phyloP scores from a whole-genome alignment of 2,329 filamentous ascomycete genomes.

The Didymella glomerata region DNA sequence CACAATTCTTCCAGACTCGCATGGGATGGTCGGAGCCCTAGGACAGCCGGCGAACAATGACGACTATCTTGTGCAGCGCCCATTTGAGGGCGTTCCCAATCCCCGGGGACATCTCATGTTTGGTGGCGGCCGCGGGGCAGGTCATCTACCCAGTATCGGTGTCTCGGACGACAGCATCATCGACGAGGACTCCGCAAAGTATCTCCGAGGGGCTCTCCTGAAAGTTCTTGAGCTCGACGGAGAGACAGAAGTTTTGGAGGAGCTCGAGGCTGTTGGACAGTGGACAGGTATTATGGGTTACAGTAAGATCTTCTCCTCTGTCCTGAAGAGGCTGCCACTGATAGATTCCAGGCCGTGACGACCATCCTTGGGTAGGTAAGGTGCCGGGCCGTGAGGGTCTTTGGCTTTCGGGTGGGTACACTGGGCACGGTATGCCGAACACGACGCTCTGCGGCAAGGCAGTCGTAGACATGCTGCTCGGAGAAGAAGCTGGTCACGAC shows the following conservation, averaged over 20 bases:
- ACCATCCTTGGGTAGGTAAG: slow-evolving; percentile 73
- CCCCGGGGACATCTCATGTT: slow-evolving; percentile 70
- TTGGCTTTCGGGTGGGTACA: slow-evolving; percentile 72
- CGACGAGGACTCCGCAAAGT: slow-evolving; percentile 64
- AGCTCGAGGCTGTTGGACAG: slow-evolving; percentile 58
- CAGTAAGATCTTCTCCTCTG: slow-evolving; percentile 19
- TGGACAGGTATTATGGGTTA: slow-evolving; percentile 88
- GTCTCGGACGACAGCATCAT: slow-evolving; percentile 67
- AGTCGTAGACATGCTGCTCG: slow-evolving; percentile 67
- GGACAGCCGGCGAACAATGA: slow-evolving; percentile 62
- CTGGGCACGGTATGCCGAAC: slow-evolving; percentile 79
- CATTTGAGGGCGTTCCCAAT: slow-evolving; percentile 54
- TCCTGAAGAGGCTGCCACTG: not conserved
- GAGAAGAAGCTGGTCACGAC: slow-evolving; percentile 49
- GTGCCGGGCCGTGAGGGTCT: slow-evolving; percentile 68
- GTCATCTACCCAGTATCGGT: slow-evolving; percentile 60
- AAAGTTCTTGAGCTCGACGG: slow-evolving; percentile 48
- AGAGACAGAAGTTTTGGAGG: slow-evolving; percentile 49
- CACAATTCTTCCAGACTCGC: slow-evolving; percentile 64
- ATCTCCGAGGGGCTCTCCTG: slow-evolving; percentile 60
- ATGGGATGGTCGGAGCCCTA: slow-evolving; percentile 67
- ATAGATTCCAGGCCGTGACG: slow-evolving; percentile 58
- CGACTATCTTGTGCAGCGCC: slow-evolving; percentile 78
- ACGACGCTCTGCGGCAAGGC: slow-evolving; percentile 72
- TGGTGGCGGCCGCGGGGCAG: slow-evolving; percentile 71